A percentile compares a stretch with the other conserved stretches of the same genome.
These are phyloP conservation scores for Periconia macrospinosa DNA, from an alignment of 2,329 filamentous ascomycete genomes.

Conservation along the genomic window DNA sequence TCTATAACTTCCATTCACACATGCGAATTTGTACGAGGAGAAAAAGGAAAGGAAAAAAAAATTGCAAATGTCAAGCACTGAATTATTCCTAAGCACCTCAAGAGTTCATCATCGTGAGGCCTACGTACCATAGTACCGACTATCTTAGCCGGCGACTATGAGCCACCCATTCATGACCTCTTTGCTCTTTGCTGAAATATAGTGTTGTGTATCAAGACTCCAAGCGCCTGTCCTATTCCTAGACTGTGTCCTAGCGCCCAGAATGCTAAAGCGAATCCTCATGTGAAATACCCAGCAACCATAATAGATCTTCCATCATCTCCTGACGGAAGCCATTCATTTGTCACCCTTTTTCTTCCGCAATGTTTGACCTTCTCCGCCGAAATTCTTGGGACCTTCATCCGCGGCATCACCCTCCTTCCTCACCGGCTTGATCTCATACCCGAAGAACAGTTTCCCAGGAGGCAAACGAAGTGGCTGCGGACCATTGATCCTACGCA, in stretches of 20 bases:
- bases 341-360: slow-evolving; percentile 69
- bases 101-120: too few relatives aligned
- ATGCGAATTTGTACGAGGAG: too few relatives aligned
- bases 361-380: slow-evolving; percentile 82
- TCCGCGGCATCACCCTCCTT: slow-evolving; percentile 69
- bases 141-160: too few relatives aligned
- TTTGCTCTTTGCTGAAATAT: neutral
- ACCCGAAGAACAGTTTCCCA: slow-evolving; percentile 96
- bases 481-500: slow-evolving; percentile 70
- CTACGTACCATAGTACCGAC: too few relatives aligned
- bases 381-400: slow-evolving; percentile 67
- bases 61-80: too few relatives aligned
- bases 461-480: slow-evolving; percentile 81
- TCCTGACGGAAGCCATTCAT: slow-evolving; percentile 14
- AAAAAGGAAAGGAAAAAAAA: too few relatives aligned
- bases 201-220: slow-evolving; percentile 14
- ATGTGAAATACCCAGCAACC: slow-evolving; percentile 4
- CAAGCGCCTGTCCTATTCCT: slow-evolving; percentile 13
- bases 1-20: too few relatives aligned
- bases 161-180: too few relatives aligned
- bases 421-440: slow-evolving; percentile 86
- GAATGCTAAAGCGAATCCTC: slow-evolving; percentile 17
- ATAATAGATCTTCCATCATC: neutral
- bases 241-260: slow-evolving; percentile 22
- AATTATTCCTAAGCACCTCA: too few relatives aligned